Evolutionary conservation across 1,284 basidiomycete species (phyloP).

Genomic region (Porogramme epimiltina): DNA sequence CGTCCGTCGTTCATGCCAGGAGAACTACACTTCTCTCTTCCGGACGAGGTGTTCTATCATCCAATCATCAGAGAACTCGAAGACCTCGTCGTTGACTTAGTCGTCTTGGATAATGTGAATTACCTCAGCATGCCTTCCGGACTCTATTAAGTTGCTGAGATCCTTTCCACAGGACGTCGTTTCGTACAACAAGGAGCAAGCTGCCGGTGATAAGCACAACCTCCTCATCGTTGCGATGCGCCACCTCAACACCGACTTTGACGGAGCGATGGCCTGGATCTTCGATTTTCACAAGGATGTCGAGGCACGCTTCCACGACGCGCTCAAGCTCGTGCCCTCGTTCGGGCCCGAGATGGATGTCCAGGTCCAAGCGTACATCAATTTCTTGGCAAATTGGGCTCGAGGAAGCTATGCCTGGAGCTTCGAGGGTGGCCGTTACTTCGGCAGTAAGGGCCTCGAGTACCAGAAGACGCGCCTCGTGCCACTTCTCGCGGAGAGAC

Average conservation of each 20-base stretch:
- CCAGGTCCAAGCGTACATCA: constrained; percentile 27
- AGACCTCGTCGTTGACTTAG: background rate
- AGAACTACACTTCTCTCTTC: background rate
- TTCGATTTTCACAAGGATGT: constrained; percentile 28
- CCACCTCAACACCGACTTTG: constrained; percentile 27
- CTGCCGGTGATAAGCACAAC: constrained; percentile 37
- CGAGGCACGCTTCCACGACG: constrained; percentile 28
- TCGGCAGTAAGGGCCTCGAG: constrained; percentile 29
- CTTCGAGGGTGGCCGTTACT: constrained; percentile 37
- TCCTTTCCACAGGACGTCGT: constrained; percentile 25
- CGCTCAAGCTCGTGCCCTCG: constrained; percentile 14
- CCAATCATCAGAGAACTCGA: background rate
- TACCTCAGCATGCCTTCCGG: too few species aligned
- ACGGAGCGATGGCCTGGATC: constrained; percentile 35
- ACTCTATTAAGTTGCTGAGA: too few species aligned
- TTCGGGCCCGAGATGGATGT: constrained; percentile 6
- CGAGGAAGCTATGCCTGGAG: constrained; percentile 35
- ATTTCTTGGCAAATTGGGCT: constrained; percentile 30
- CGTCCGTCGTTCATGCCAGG: background rate
- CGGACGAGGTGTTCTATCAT: background rate
- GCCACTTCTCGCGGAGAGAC: too few species aligned
- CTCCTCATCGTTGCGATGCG: constrained; percentile 35
- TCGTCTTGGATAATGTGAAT: background rate
- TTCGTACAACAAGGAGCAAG: constrained; percentile 41
- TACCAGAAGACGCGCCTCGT: constrained; percentile 15